Evolutionary conservation across 164 flowering plant genomes (phyloP).

Genomic region (Nelumbo lutea): DNA sequence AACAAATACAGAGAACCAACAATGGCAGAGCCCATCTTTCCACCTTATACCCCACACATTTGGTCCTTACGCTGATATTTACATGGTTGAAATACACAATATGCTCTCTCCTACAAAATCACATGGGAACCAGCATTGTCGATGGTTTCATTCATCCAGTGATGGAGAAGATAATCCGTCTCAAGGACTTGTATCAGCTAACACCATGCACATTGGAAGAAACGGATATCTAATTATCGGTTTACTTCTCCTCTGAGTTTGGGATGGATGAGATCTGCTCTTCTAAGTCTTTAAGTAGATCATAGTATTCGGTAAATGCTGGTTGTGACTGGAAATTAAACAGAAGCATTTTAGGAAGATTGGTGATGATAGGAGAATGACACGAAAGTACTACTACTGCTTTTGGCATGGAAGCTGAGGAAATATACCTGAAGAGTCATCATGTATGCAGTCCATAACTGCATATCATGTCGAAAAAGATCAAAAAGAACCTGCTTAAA

Average conservation of each 20-base stretch:
- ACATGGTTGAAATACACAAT: conserved; percentile 3
- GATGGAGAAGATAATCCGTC: neutral
- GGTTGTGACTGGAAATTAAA: conserved; percentile 54
- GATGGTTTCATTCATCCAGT: neutral
- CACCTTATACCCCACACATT: neutral
- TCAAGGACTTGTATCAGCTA: neutral
- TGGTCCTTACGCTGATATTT: conserved; percentile 2
- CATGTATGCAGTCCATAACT: conserved; percentile 86
- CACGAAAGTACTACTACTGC: neutral
- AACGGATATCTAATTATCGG: neutral
- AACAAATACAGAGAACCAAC: no score
- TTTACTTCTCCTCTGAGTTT: conserved; percentile 20
- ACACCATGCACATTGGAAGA: neutral
- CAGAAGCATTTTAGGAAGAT: neutral
- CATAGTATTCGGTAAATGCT: conserved; percentile 66
- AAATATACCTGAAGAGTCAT: conserved; percentile 66
- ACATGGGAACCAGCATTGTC: neutral
- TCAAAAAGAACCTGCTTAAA: conserved; percentile 73
- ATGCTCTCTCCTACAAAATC: conserved; percentile 1
- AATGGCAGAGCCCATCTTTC: neutral
- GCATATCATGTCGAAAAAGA: conserved; percentile 76
- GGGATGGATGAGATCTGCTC: conserved; percentile 52
- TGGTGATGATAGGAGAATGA: neutral
- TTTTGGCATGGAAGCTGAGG: neutral
- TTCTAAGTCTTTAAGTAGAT: conserved; percentile 70